Conservation (phyloP, 2,329 filamentous ascomycete species). For the Epichloe hybrida region DNA sequence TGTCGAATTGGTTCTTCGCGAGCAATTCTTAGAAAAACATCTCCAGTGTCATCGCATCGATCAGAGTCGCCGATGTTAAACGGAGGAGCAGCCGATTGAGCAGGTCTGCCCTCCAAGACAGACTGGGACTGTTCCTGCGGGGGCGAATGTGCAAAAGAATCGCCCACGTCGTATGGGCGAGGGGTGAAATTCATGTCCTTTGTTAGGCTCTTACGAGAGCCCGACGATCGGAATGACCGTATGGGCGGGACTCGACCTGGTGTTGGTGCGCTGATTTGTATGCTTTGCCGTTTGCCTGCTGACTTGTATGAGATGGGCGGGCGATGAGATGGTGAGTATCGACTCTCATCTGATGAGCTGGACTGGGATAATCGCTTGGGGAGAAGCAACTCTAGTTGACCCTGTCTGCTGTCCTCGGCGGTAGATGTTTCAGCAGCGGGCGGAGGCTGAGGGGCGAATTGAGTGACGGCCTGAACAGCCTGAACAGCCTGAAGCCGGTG, state of each 20-base stretch:
- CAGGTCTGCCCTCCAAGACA: constrained; percentile 31
- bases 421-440: constrained; percentile 11
- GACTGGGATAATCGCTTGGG: constrained; percentile 27
- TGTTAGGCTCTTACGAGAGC: constrained; percentile 39
- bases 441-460: constrained; percentile 4
- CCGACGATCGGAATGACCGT: constrained; percentile 42
- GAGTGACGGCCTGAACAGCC: constrained; percentile 11
- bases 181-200: constrained; percentile 38
- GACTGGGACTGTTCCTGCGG: constrained; percentile 35
- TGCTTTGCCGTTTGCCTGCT: constrained; percentile 18
- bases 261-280: constrained; percentile 18
- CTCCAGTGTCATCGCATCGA: constrained; percentile 36
- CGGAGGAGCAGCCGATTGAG: not conserved
- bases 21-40: constrained; percentile 46
- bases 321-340: constrained; percentile 24
- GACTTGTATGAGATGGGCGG: constrained; percentile 38
- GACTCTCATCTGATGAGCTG: constrained; percentile 35
- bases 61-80: constrained; percentile 1
- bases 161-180: constrained; percentile 30
- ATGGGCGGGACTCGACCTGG: constrained; percentile 38
- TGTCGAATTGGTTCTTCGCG: constrained; percentile 35
- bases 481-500: constrained; percentile 21
- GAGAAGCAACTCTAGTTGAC: constrained; percentile 34
- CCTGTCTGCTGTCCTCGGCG: constrained; percentile 15
- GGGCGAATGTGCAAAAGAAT: constrained; percentile 28